Evolutionary conservation across 106 monocot species (phyloP), one percentile per base, ranked within the genome.

Genomic region (Dioscorea dumetorum): DNA sequence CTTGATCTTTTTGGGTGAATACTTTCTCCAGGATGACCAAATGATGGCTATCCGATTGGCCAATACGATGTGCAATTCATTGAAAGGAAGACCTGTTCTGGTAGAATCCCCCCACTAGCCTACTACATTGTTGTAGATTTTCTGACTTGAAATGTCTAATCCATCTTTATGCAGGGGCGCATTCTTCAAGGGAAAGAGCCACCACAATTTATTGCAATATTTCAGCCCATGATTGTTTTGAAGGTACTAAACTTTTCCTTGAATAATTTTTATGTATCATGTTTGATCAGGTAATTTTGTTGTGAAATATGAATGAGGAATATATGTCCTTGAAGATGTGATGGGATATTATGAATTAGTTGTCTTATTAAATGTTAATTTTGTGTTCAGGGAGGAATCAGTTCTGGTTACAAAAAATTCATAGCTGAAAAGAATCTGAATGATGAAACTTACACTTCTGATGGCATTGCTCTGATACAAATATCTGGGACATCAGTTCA

Each of bases 181-280:
- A 87, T 92, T 73, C 66, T 89, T 68, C 82, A 97, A 89, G 97
- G 89, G 21, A 92, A 84, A 69, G 97, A 97, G 63, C 86, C 97
- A 68, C 92, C 91, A 63, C 97, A 97, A 34, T 92, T 97, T 74
- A 79, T 89, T 78, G 86, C 97, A 24, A 86, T 97, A 24, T 88
- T 97, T 76, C 92, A 97, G 68, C 97, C 92, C 21, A 92, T 97
- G 97, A 76, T 92, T 70, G 72, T 92, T 10, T 71, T 97, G 72
- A 97, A 97, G 97, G 97, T 92, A 50, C 50, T 28, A 49, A 48
- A 61, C 66, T 35, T 22, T 63, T 28, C 28, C 28, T 54, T 66
- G 19, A 54, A 54, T 4, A 54, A 8, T 16, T 54, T 19, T 54
- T 18, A 13, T 54, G 54, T 15, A 19, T 41, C 6, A 41, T 13